Base-by-base conservation (phyloP, 192 early-diverging fungal species). In the Diversispora eburnea region DNA sequence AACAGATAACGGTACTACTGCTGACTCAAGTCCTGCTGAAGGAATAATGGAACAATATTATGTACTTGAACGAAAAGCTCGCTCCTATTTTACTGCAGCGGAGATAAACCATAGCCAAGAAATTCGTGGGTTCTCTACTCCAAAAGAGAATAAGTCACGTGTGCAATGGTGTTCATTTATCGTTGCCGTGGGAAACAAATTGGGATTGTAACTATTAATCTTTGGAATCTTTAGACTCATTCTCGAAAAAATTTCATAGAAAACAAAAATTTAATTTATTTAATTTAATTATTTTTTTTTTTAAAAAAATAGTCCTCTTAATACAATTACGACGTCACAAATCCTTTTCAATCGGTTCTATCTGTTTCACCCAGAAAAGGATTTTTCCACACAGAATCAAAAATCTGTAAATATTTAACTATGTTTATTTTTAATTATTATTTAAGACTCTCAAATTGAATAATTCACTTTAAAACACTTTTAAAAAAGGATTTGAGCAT, bases 261-360 rank as follows among this genome's bases (percentile, higher is more conserved):
- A 8, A 15, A 45, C 10, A 46, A 13, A 51, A 19, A 52, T 49
- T 8, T 15, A 54, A 20, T 12, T 6, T 42, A 15, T 52, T 3
- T 10, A 63, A 63, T n/a, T 63, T 63, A 17, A 17, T 17, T 63
- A 43, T 63, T 67, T 57, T 59, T 46, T 17, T 52, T 8, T 73
- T 13, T 46, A 12, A 60, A 20, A 56, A 59, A 41, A 48, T 78
- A 86, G 87, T 58, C 87, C 87, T 25, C 87, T 86, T 70, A 82
- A 75, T n/a, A 88, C 87, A 1, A 84, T 88, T 54, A 84, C 80
- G 59, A 88, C 87, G 9, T 81, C 87, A 15, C 84, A 86, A 62
- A 75, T 84, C 5, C 68, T 88, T 39, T 81, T 84, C 42, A 83
- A 88, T 74, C 80, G 87, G 41, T 88, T 85, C 57, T 86, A 76